Conservation (phyloP, 148 eudicot genomes). For the Chenopodium berlandieri region DNA sequence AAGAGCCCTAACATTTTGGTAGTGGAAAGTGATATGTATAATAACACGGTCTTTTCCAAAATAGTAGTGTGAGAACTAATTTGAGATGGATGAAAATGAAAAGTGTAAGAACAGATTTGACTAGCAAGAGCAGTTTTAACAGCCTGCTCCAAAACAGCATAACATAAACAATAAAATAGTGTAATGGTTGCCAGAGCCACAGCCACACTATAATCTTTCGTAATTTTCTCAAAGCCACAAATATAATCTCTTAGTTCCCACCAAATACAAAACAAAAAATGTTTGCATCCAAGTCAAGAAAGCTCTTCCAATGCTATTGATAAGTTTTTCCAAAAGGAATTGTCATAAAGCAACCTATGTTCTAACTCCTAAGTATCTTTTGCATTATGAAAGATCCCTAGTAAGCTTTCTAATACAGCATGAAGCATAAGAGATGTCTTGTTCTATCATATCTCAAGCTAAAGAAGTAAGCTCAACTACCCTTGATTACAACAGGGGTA, state of each 20-base stretch:
- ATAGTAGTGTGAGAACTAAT: no score
- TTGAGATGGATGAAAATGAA: no score
- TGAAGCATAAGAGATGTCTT: not conserved
- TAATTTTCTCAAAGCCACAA: not conserved
- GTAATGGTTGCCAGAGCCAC: no score
- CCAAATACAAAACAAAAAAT: not conserved
- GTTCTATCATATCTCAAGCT: not conserved
- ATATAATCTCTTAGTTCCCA: not conserved
- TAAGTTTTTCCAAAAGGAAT: not conserved
- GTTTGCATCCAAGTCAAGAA: not conserved
- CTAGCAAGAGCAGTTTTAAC: no score
- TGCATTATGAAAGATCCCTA: not conserved
- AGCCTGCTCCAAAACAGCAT: no score
- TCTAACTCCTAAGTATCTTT: not conserved
- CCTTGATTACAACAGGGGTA: no score
- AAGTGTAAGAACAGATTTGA: no score
- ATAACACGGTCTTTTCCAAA: no score
- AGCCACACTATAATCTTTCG: no score
- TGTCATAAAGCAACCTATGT: not conserved
- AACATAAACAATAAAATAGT: no score
- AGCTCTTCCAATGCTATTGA: not conserved
- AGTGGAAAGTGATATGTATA: no score
- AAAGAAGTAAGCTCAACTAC: not conserved
- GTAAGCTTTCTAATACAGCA: not conserved
- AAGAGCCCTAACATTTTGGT: no score